phyloP scores from a whole-genome alignment of 2,329 filamentous ascomycete genomes.

The Epichloe hybrida region DNA sequence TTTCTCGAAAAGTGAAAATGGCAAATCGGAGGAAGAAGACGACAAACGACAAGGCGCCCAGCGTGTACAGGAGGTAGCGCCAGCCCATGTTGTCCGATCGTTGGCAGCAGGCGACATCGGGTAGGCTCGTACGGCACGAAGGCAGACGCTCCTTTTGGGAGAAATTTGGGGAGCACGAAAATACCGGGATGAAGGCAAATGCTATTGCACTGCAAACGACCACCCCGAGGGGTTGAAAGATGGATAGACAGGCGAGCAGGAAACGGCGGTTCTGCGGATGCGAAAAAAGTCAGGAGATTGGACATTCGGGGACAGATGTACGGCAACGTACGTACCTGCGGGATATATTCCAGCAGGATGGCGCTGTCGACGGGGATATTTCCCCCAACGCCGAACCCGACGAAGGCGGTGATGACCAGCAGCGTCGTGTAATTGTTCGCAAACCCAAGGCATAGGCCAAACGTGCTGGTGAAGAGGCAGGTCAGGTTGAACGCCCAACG shows the following conservation, averaged over 20 bases:
- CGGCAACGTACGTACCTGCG: constrained; percentile 18
- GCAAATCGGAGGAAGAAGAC: constrained; percentile 31
- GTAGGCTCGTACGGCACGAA: constrained; percentile 12
- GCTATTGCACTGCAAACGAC: constrained; percentile 36
- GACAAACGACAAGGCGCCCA: constrained; percentile 29
- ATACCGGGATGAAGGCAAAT: constrained; percentile 37
- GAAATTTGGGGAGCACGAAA: constrained; percentile 38
- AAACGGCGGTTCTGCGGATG: constrained; percentile 28
- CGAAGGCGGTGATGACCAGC: constrained; percentile 38
- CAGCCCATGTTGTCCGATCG: constrained; percentile 34
- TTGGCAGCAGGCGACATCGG: constrained; percentile 12
- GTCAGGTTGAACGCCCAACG: constrained; percentile 46
- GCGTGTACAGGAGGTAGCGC: constrained; percentile 31
- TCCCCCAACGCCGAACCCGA: constrained; percentile 39
- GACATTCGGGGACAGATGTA: too few species aligned
- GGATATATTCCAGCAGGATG: constrained; percentile 42
- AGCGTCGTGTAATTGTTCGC: constrained; percentile 36
- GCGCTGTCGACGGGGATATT: constrained; percentile 44
- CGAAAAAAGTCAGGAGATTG: neutral
- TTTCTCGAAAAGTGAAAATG: constrained; percentile 33
- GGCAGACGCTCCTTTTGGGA: constrained; percentile 17
- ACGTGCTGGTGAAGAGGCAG: constrained; percentile 38
- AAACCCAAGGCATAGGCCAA: constrained; percentile 37
- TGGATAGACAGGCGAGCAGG: constrained; percentile 35
- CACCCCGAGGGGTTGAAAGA: constrained; percentile 43